Base-by-base conservation (phyloP, 129 eudicot species). In the Escallonia herrerae region DNA sequence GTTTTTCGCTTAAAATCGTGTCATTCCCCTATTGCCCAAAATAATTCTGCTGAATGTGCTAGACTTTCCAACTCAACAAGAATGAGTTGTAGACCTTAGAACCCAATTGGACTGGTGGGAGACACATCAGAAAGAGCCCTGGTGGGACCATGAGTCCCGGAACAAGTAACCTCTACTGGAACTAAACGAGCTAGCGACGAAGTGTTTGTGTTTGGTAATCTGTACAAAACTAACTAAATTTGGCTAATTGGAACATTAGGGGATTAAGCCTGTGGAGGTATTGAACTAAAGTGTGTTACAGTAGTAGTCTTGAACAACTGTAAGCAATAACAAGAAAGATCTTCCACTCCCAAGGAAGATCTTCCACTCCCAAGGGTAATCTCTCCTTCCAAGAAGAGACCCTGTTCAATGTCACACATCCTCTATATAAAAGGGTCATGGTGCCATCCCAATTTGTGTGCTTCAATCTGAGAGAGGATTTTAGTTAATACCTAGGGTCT, bases 341-440 rank as follows among this genome's bases (percentile, higher is more conserved):
- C 53, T n/a, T 13, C 39, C 43, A n/a, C n/a, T n/a, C n/a, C n/a
- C n/a, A n/a, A n/a, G n/a, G n/a, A n/a, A n/a, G n/a, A n/a, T n/a
- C n/a, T n/a, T n/a, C n/a, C n/a, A 46, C 40, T 65, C 7, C 7
- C 10, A 22, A 43, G 33, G n/a, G 47, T n/a, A 64, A 46, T 15
- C 8, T 14, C 11, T 59, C 22, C 50, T 45, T 37, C n/a, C 33
- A 13, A 44, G 45, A 68, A 3, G 1, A 57, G 54, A 22, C 63
- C 61, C 55, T 22, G 13, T 48, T 46, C 45, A 60, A 49, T 41
- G 67, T 53, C 65, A 46, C 38, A 43, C 51, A 45, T 39, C 67
- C 60, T 66, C 70, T 79, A 79, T 79, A 79, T 70, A 79, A 48
- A 74, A 51, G 67, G 62, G 22, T 70, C 60, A 56, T 7, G 42